A percentile compares a stretch with the other conserved stretches of the same genome.
Conservation (phyloP, 257 asterid species). For the Solanum commersonii region DNA sequence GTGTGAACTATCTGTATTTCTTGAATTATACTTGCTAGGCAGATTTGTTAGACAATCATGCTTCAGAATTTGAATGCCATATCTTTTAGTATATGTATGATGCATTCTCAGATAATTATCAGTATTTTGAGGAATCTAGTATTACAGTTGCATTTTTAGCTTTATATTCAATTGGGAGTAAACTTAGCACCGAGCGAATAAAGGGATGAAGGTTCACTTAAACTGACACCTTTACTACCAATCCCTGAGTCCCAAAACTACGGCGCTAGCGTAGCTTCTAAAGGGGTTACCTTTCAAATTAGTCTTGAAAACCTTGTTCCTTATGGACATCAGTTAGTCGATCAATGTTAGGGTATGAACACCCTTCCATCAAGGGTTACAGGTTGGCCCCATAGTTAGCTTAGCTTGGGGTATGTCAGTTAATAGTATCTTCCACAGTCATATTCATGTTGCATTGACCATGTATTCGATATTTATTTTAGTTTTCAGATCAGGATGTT, state of each 20-base stretch:
- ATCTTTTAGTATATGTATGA: no score
- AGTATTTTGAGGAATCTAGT: no score
- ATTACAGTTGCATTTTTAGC: no score
- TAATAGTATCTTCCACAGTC: background rate
- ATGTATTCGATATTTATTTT: no score
- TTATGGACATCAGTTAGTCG: background rate
- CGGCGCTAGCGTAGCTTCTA: background rate
- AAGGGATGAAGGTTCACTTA: background rate
- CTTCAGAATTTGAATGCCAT: no score
- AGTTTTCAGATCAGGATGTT: background rate
- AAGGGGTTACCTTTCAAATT: background rate
- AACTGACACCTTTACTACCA: background rate
- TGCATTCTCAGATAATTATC: no score
- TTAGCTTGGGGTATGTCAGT: background rate
- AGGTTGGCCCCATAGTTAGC: background rate
- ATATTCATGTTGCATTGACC: background rate
- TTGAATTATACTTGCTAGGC: background rate
- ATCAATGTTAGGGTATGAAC: background rate
- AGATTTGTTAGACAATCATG: background rate
- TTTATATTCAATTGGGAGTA: background rate
- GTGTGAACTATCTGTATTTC: no score
- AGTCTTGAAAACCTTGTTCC: background rate
- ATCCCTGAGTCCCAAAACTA: background rate
- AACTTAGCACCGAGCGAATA: background rate
- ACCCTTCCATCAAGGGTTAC: background rate